phyloP scores from a whole-genome alignment of 1,284 basidiomycete species.

The Cutaneotrichosporon cavernicola region DNA sequence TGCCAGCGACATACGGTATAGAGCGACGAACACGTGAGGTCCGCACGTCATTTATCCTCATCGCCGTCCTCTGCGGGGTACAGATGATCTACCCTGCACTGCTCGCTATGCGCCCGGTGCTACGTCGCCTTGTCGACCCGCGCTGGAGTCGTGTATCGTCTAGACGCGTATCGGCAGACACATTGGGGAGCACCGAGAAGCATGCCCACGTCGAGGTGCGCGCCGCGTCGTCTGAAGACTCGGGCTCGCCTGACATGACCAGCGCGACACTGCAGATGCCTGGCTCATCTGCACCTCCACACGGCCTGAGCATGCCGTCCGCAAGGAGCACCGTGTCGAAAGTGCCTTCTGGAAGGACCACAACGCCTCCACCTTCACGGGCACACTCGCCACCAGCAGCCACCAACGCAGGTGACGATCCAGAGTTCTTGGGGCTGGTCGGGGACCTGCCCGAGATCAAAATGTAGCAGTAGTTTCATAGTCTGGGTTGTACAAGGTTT shows the following conservation, averaged over 20 bases:
- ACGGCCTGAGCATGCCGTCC: not conserved
- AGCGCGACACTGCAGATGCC: not conserved
- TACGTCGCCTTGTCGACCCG: conserved; percentile 41
- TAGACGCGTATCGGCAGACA: conserved; percentile 1
- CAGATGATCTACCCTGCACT: conserved; percentile 30
- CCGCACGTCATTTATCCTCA: conserved; percentile 26
- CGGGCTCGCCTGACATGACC: not conserved
- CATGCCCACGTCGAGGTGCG: not conserved
- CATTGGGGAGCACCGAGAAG: conserved; percentile 7
- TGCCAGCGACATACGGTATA: conserved; percentile 37
- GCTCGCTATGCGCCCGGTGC: conserved; percentile 22
- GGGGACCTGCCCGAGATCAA: conserved; percentile 20
- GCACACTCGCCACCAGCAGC: not conserved
- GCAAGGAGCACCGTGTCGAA: not conserved
- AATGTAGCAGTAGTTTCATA: conserved; percentile 1
- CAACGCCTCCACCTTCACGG: not conserved
- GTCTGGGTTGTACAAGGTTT: conserved; percentile 6
- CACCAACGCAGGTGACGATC: not conserved
- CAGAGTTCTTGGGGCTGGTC: conserved; percentile 13
- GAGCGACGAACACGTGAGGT: conserved; percentile 15
- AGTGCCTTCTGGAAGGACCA: not conserved
- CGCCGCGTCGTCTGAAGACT: not conserved
- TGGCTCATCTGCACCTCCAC: not conserved
- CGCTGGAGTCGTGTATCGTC: conserved; percentile 21
- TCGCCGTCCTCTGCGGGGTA: conserved; percentile 28